phyloP scores from a whole-genome alignment of 2,329 filamentous ascomycete species.

The Ophiocordyceps camponoti-leonardi region DNA sequence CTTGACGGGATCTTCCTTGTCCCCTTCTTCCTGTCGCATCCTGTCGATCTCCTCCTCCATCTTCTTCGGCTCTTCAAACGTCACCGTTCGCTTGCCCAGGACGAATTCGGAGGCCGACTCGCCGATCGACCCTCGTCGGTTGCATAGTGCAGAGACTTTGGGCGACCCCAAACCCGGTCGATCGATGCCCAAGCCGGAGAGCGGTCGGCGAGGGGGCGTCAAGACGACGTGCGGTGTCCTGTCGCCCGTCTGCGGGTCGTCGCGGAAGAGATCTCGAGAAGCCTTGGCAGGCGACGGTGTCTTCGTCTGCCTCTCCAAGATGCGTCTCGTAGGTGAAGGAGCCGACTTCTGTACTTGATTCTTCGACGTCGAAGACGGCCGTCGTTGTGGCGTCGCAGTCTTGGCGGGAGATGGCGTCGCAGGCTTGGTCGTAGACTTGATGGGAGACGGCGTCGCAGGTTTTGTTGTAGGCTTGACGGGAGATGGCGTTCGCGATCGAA shows the following conservation, averaged over 20 bases:
- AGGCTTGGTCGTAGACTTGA: neutral
- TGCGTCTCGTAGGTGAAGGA: slow-evolving; percentile 4
- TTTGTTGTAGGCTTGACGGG: slow-evolving; percentile 2
- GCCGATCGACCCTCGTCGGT: slow-evolving; percentile 53
- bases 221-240: slow-evolving; percentile 47
- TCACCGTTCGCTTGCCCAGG: slow-evolving; percentile 32
- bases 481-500: slow-evolving; percentile 3
- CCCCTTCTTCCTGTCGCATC: slow-evolving; percentile 40
- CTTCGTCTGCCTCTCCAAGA: slow-evolving; percentile 4
- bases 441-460: neutral
- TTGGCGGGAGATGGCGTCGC: neutral
- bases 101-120: slow-evolving; percentile 48
- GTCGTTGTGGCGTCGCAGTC: slow-evolving; percentile 1
- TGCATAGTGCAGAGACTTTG: slow-evolving; percentile 52
- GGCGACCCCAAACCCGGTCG: slow-evolving; percentile 59
- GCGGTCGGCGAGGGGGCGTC: slow-evolving; percentile 29
- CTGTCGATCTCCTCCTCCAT: slow-evolving; percentile 46
- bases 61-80: slow-evolving; percentile 47
- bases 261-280: slow-evolving; percentile 31
- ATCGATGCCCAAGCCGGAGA: slow-evolving; percentile 54
- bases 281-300: slow-evolving; percentile 5
- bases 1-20: slow-evolving; percentile 39
- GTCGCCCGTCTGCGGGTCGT: slow-evolving; percentile 32
- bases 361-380: neutral
- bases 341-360: neutral